Base-by-base conservation (phyloP, 768 basidiomycete species). In the Rhizopogon rudus region DNA sequence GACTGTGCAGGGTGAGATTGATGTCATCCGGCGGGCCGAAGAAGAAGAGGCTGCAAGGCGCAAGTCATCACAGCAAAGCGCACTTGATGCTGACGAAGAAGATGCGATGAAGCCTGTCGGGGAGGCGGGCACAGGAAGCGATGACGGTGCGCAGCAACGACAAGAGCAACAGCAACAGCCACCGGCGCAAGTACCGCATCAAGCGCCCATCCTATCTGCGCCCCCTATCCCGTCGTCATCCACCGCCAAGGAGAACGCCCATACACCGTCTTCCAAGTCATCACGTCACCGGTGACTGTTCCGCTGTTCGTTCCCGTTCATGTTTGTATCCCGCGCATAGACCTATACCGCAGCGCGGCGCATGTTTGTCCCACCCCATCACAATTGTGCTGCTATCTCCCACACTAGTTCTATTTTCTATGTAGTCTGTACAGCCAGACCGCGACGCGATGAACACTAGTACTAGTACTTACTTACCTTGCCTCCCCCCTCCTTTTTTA, bases 1-100 rank as follows among this genome's bases (percentile, higher is more conserved):
- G 22, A 80, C 86, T 22, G 94, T 97, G 0, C 91, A 93, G 66
- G 94, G 94, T 40, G 94, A 97, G 75, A 74, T 93, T 25, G 93
- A 96, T 63, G 75, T 86, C n/a, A 81, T 90, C 51, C 75, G 82
- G 29, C 74, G 86, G 22, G 78, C 81, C 25, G 86, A 90, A 64
- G 76, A 79, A 53, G 77, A 77, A 58, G 81, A 85, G 39, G 67
- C 67, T 29, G 3, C 52, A 22, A 59, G 63, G 17, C 64, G 68
- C 25, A 61, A 58, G 42, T 22, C 52, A 1, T 22, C 57, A 0
- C 66, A 69, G 6, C 57, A 58, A 46, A 60, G 40, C 42, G 39
- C 53, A 8, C 51, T 63, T 2, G 46, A 55, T 6, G 67, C 42
- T 56, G 49, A 62, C 7, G 79, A 81, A 13, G 70, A 50, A 50